Base-by-base conservation (phyloP, 1,284 basidiomycete genomes). In the Ustilago xerochloae region DNA sequence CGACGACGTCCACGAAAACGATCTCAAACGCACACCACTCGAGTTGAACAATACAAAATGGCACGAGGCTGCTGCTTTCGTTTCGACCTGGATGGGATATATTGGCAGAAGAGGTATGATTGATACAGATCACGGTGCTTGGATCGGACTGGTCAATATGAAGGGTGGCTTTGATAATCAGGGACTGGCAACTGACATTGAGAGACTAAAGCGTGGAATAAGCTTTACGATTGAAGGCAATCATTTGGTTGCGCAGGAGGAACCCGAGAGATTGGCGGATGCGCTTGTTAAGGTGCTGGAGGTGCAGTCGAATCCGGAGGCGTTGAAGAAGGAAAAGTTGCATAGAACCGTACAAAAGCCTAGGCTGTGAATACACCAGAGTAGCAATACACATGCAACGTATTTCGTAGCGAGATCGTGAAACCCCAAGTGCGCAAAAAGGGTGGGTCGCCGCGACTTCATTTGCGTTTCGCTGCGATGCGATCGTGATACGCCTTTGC, bases 171-270 rank as follows among this genome's bases (percentile, higher is more conserved):
- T 63, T 30, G 46, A 66, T 39, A 75, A 70, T 33, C 16, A 30
- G 16, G 30, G 30, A 4, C 65, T 76, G 2, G 57, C 52, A 0
- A 58, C 57, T 7, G 52, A 78, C 18, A 46, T 79, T 33, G 45
- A 70, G 35, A 29, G 36, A 28, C 50, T 72, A 5, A 53, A 68
- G 12, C 66, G 65, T n/a, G 60, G 64, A 8, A 39, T 62, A 29
- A 63, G 64, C 50, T 50, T 61, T 36, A 55, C 56, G 10, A 50
- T 75, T 7, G 41, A 63, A n/a, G 73, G 68, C 1, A 74, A 75
- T 22, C 81, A 82, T 52, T 59, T 83, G 4, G 57, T 80, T 13
- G 75, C 73, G n/a, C 80, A 81, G 50, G 75, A 83, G 43, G 43
- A 77, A 30, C 81, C 81, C 0, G 61, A 60, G 0, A 33, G 38